A percentile compares a stretch with the other conserved stretches of the same genome.
These are phyloP conservation scores for Claviceps digitariae DNA, from an alignment of 2,329 filamentous ascomycete species.

Conservation along the genomic window DNA sequence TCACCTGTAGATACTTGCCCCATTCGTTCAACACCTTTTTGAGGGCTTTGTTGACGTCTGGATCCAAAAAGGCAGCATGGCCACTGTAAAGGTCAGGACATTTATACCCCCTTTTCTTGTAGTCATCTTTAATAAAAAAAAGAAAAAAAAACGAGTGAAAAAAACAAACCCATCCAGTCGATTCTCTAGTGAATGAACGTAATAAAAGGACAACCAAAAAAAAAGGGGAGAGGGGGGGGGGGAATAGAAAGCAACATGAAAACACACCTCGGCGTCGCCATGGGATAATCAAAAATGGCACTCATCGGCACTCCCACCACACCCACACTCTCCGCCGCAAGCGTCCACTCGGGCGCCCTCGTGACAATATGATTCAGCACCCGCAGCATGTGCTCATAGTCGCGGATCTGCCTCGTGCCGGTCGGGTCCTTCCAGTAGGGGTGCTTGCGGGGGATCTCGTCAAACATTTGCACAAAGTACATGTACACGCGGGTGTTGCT, in stretches of 20 bases:
- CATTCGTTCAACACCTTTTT: constrained; percentile 44
- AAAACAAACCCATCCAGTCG: too few relatives aligned
- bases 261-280: constrained; percentile 35
- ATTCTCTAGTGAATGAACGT: too few relatives aligned
- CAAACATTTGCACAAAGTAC: constrained; percentile 55
- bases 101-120: too few relatives aligned
- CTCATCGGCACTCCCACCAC: constrained; percentile 41
- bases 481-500: constrained; percentile 49
- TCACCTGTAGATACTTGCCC: constrained; percentile 38
- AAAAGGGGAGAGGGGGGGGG: too few relatives aligned
- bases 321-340: constrained; percentile 35
- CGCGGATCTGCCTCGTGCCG: constrained; percentile 47
- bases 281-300: constrained; percentile 41
- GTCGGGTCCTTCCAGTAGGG: constrained; percentile 49
- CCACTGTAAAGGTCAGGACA: too few relatives aligned
- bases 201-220: too few relatives aligned
- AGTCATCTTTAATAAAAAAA: too few relatives aligned
- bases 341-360: constrained; percentile 37
- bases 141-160: too few relatives aligned
- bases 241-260: too few relatives aligned
- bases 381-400: constrained; percentile 53
- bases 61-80: constrained; percentile 40
- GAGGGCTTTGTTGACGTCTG: constrained; percentile 38
- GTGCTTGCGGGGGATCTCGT: constrained; percentile 46
- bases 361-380: constrained; percentile 49